phyloP scores from a whole-genome alignment of 805 yeast genomes.

The Debaryomyces hansenii region DNA sequence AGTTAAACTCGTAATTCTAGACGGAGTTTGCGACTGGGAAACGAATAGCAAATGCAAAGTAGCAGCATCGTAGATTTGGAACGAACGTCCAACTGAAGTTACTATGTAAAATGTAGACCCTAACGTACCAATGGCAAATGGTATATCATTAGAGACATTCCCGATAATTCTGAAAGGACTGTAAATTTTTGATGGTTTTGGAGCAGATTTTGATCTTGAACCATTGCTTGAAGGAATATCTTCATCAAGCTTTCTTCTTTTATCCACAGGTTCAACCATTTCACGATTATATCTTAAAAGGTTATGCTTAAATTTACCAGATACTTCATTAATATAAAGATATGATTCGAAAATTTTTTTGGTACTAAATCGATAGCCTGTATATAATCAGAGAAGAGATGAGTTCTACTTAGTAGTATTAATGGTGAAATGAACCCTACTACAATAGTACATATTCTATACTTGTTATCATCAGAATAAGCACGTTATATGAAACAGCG shows the following conservation, averaged over 20 bases:
- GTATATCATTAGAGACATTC: slow-evolving; percentile 80
- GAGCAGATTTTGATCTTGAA: background rate
- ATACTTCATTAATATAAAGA: background rate
- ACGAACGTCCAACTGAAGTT: slow-evolving; percentile 84
- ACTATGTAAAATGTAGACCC: slow-evolving; percentile 87
- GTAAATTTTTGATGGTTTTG: slow-evolving; percentile 49
- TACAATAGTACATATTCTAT: too few species aligned
- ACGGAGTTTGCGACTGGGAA: slow-evolving; percentile 72
- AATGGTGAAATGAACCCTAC: too few species aligned
- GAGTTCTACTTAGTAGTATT: slow-evolving; percentile 1
- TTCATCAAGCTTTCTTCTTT: slow-evolving; percentile 30
- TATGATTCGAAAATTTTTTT: slow-evolving; percentile 4
- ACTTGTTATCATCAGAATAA: too few species aligned
- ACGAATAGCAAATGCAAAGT: slow-evolving; percentile 83
- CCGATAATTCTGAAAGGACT: slow-evolving; percentile 88
- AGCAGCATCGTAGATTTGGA: slow-evolving; percentile 92
- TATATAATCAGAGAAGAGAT: slow-evolving; percentile 2
- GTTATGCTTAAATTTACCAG: background rate
- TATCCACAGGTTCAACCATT: slow-evolving; percentile 29
- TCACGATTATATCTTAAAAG: background rate
- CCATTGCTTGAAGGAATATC: background rate
- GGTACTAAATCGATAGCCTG: background rate
- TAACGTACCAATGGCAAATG: slow-evolving; percentile 84
- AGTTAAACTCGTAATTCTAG: slow-evolving; percentile 66
- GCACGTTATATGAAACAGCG: too few species aligned